phyloP scores from a whole-genome alignment of 768 basidiomycete species.

The Strobilomyces echinocephalus region DNA sequence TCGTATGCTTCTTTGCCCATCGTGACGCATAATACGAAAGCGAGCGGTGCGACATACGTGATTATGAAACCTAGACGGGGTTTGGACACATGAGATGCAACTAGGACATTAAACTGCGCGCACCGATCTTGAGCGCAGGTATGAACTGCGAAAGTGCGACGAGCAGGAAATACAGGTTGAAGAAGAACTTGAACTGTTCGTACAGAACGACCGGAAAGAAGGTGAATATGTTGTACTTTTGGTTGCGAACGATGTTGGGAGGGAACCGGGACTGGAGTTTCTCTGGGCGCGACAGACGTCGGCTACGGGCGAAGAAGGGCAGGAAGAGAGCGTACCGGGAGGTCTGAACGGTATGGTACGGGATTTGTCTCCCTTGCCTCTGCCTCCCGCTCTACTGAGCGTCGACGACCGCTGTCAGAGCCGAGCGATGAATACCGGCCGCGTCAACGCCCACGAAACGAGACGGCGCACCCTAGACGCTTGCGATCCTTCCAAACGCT shows the following conservation, averaged over 20 bases:
- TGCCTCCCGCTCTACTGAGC: constrained; percentile 7
- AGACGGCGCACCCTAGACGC: constrained; percentile 13
- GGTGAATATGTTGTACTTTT: constrained; percentile 96
- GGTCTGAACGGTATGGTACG: constrained; percentile 76
- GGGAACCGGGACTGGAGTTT: constrained; percentile 70
- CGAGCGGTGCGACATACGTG: constrained; percentile 94
- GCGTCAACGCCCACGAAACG: not conserved
- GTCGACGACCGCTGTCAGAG: constrained; percentile 22
- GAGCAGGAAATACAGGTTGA: constrained; percentile 96
- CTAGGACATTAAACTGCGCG: constrained; percentile 18
- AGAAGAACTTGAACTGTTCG: constrained; percentile 99
- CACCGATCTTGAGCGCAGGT: constrained; percentile 93
- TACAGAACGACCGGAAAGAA: constrained; percentile 97
- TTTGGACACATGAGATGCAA: not conserved
- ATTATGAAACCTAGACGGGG: constrained; percentile 72
- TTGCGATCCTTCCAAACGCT: constrained; percentile 25
- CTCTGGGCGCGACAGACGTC: constrained; percentile 36
- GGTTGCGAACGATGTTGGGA: constrained; percentile 91
- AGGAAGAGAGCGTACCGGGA: constrained; percentile 41
- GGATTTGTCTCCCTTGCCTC: constrained; percentile 57
- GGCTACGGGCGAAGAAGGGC: not conserved
- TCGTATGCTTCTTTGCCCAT: constrained; percentile 99
- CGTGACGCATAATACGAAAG: constrained; percentile 90
- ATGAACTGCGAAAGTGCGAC: constrained; percentile 96
- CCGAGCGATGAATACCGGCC: not conserved